Conservation (phyloP, 2,329 filamentous ascomycete genomes). For the Anisogramma anomala region DNA sequence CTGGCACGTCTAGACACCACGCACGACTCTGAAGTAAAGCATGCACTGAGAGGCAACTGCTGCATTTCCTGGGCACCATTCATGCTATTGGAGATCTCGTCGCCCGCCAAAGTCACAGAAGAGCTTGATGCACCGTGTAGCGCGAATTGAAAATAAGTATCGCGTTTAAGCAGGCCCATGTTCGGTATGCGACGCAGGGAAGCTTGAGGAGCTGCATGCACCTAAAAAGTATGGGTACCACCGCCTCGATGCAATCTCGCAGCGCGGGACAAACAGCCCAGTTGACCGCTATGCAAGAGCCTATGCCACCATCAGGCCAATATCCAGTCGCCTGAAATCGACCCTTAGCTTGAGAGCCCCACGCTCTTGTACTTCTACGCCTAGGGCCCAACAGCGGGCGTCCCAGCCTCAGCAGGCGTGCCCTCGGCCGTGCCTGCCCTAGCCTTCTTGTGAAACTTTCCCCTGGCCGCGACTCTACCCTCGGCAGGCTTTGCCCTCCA, state of each 20-base stretch:
- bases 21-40: background rate
- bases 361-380: background rate
- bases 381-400: slow-evolving; percentile 1
- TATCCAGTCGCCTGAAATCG: too few species aligned
- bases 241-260: slow-evolving; percentile 5
- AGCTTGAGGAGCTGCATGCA: background rate
- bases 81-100: too few species aligned
- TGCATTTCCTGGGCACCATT: too few species aligned
- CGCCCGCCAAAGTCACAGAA: too few species aligned
- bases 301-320: too few species aligned
- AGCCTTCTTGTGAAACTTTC: slow-evolving; percentile 57
- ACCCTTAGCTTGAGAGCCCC: too few species aligned
- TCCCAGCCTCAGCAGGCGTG: slow-evolving; percentile 7
- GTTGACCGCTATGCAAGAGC: too few species aligned
- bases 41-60: too few species aligned
- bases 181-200: background rate
- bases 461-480: slow-evolving; percentile 71
- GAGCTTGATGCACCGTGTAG: too few species aligned
- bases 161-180: background rate
- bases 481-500: slow-evolving; percentile 70
- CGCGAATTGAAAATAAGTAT: too few species aligned
- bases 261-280: background rate
- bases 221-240: slow-evolving; percentile 10
- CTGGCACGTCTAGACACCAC: too few species aligned
- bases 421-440: slow-evolving; percentile 12